phyloP scores from a whole-genome alignment of 129 eudicot species.

The Erigeron canadensis region DNA sequence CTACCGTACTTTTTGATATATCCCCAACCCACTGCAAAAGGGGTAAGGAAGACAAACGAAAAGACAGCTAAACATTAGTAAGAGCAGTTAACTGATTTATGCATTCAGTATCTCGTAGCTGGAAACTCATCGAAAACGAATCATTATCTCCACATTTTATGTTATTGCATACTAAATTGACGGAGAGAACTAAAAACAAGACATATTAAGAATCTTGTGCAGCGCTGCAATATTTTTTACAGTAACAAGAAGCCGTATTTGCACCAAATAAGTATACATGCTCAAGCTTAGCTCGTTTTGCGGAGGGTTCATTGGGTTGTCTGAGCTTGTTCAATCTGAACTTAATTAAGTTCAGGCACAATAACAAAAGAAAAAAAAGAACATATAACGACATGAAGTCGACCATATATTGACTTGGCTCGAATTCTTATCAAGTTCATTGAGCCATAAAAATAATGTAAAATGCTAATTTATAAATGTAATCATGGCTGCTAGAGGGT shows the following conservation, averaged over 20 bases:
- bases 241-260: background rate
- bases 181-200: background rate
- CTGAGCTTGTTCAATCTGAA: too few species aligned
- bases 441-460: too few species aligned
- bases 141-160: background rate
- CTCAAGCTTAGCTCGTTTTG: too few species aligned
- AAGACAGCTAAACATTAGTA: background rate
- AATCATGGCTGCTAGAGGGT: too few species aligned
- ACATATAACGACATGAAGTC: too few species aligned
- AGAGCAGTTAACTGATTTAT: background rate
- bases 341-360: too few species aligned
- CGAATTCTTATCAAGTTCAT: too few species aligned
- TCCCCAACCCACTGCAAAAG: slow-evolving; percentile 11
- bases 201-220: background rate
- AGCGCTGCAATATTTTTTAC: background rate
- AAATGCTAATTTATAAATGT: too few species aligned
- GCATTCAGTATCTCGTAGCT: background rate
- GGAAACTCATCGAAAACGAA: background rate
- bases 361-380: too few species aligned
- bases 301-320: too few species aligned
- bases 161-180: background rate
- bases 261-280: background rate
- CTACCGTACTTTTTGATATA: background rate
- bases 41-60: background rate
- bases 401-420: too few species aligned